Conservation (phyloP, 192 early-diverging fungal species). For the Phycomyces blakesleeanus region DNA sequence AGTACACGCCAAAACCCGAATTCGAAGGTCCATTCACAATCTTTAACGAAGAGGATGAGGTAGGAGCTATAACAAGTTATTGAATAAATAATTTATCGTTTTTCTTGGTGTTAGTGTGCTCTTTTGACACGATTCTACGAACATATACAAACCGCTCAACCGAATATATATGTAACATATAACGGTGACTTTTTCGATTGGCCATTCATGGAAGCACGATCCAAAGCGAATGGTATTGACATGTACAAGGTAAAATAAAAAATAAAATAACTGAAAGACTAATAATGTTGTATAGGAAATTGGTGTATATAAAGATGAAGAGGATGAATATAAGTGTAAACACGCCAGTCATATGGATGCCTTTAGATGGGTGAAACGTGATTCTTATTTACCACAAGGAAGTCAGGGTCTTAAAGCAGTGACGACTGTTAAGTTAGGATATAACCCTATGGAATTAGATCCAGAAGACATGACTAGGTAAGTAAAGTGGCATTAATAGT, state of each 20-base stretch:
- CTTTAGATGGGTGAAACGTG: slow-evolving; percentile 97
- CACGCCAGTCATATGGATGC: slow-evolving; percentile 94
- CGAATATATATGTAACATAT: slow-evolving; percentile 91
- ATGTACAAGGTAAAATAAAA: slow-evolving; percentile 63
- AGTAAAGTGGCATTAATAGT: neutral
- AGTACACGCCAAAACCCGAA: slow-evolving; percentile 95
- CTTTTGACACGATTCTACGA: slow-evolving; percentile 86
- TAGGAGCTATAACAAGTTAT: slow-evolving; percentile 17
- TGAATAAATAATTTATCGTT: neutral
- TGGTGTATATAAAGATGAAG: slow-evolving; percentile 76
- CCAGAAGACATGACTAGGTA: slow-evolving; percentile 97
- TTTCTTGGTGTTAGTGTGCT: slow-evolving; percentile 42
- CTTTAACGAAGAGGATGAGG: slow-evolving; percentile 94
- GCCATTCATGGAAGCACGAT: slow-evolving; percentile 91
- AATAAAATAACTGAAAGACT: neutral
- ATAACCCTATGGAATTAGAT: slow-evolving; percentile 97
- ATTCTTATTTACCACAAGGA: slow-evolving; percentile 94
- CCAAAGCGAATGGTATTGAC: slow-evolving; percentile 75
- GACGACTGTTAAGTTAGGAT: slow-evolving; percentile 92
- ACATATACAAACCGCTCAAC: slow-evolving; percentile 79
- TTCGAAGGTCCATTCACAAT: slow-evolving; percentile 92
- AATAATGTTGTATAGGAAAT: slow-evolving; percentile 65
- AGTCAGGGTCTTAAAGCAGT: slow-evolving; percentile 97
- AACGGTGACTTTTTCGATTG: slow-evolving; percentile 99
- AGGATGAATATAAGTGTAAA: slow-evolving; percentile 84